Percentiles rank a stretch among this genome's conserved stretches.
These are phyloP conservation scores for Zymoseptoria crescenta DNA, from an alignment of 2,329 filamentous ascomycete species.

Conservation along the genomic window DNA sequence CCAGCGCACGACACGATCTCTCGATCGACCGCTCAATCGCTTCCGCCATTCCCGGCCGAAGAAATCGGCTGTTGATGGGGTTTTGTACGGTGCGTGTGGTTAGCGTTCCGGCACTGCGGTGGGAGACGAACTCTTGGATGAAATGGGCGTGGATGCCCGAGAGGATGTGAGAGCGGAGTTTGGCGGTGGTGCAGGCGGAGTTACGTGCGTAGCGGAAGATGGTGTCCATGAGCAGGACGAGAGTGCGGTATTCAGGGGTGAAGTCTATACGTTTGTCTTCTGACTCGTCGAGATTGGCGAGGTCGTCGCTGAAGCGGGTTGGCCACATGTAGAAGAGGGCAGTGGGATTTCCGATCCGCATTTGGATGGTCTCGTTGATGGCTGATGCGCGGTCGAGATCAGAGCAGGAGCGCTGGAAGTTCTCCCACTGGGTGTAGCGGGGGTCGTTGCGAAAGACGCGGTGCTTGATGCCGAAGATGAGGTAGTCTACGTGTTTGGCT, in stretches of 20 bases:
- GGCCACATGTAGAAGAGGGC: background rate
- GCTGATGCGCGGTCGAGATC: conserved; percentile 7
- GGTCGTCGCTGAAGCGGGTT: background rate
- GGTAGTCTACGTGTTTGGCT: conserved; percentile 1
- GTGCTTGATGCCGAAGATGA: background rate
- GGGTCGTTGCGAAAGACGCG: conserved; percentile 5
- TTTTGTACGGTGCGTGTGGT: no score
- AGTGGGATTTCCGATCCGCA: background rate
- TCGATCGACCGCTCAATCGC: background rate
- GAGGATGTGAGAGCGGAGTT: background rate
- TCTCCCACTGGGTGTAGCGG: conserved; percentile 12
- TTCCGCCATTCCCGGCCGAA: background rate
- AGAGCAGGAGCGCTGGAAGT: conserved; percentile 10
- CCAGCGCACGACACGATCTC: background rate
- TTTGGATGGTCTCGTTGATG: background rate
- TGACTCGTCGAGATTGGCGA: background rate
- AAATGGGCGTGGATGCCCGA: background rate
- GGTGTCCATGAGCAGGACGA: background rate
- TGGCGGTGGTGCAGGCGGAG: background rate
- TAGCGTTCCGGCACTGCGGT: background rate
- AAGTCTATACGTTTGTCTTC: background rate
- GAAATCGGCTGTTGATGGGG: background rate
- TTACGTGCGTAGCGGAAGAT: background rate
- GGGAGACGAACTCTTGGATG: background rate
- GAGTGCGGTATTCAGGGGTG: background rate